These are phyloP conservation scores for Testicularia cyperi DNA, from an alignment of 1,284 basidiomycete genomes.

Conservation along the genomic window DNA sequence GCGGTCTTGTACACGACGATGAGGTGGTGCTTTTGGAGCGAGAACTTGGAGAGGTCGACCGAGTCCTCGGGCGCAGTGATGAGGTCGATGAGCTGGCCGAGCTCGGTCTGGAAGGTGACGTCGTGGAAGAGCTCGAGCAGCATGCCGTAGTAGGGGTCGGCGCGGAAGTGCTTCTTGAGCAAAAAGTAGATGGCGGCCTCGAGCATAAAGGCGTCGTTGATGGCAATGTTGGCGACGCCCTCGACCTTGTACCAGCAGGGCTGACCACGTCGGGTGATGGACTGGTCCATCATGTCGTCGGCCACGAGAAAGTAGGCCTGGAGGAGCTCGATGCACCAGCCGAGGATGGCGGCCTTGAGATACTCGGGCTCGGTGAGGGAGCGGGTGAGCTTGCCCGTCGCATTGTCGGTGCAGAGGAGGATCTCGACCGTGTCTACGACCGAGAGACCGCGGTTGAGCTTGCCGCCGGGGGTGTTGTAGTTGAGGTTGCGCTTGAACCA, in stretches of 20 bases:
- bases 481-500: conserved; percentile 77
- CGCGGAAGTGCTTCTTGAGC: conserved; percentile 83
- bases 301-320: conserved; percentile 98
- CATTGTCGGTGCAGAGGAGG: conserved; percentile 66
- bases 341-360: conserved; percentile 82
- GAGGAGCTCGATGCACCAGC: conserved; percentile 96
- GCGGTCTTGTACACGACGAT: conserved; percentile 98
- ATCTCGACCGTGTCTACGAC: conserved; percentile 93
- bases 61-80: conserved; percentile 89
- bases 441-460: conserved; percentile 92
- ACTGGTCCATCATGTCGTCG: conserved; percentile 96
- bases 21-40: conserved; percentile 78
- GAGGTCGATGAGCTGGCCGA: conserved; percentile 92
- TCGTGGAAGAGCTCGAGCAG: conserved; percentile 89
- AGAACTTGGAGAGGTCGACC: conserved; percentile 86
- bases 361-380: conserved; percentile 68
- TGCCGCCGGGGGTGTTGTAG: conserved; percentile 93
- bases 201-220: conserved; percentile 97
- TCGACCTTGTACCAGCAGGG: conserved; percentile 81
- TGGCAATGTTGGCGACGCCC: conserved; percentile 78
- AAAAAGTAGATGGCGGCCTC: conserved; percentile 90
- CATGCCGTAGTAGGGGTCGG: conserved; percentile 80
- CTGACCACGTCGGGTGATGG: conserved; percentile 93
- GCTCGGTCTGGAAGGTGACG: conserved; percentile 88
- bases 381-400: conserved; percentile 64